Percentiles rank a stretch among this genome's conserved stretches.
phyloP scores from a whole-genome alignment of 345 rosid species.

The Theobroma cacao region DNA sequence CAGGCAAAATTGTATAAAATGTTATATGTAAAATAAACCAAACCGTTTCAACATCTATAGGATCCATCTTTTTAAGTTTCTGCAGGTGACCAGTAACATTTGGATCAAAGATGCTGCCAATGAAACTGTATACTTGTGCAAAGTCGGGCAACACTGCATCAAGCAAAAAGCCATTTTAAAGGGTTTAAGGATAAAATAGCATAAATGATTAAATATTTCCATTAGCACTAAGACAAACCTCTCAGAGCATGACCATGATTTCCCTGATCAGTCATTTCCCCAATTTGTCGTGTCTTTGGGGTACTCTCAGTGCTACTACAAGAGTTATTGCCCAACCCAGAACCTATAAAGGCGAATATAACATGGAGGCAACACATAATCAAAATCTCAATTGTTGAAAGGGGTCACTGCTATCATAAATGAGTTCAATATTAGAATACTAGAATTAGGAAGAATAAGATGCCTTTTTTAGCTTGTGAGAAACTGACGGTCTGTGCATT shows the following conservation, averaged over 20 bases:
- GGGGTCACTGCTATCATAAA: not conserved
- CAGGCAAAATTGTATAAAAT: not conserved
- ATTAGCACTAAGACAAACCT: conserved; percentile 32
- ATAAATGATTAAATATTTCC: not conserved
- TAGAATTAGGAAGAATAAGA: not conserved
- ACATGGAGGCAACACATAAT: not conserved
- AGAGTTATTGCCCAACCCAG: conserved; percentile 44
- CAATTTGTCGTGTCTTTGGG: conserved; percentile 37
- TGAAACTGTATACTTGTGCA: conserved; percentile 76
- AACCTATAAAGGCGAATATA: conserved; percentile 29
- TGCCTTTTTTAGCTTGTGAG: conserved; percentile 48
- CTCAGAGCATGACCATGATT: conserved; percentile 53
- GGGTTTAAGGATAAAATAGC: conserved; percentile 7
- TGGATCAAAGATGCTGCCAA: conserved; percentile 58
- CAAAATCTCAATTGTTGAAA: not conserved
- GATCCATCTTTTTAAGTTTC: conserved; percentile 83
- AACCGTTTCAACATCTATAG: conserved; percentile 93
- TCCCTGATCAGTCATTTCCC: conserved; percentile 48
- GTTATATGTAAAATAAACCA: conserved; percentile 6
- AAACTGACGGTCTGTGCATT: conserved; percentile 45
- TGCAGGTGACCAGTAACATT: conserved; percentile 61
- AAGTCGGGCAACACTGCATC: conserved; percentile 84
- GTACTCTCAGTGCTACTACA: conserved; percentile 70
- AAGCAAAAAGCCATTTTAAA: conserved; percentile 14
- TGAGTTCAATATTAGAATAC: not conserved